Evolutionary conservation across 257 asterid genomes (phyloP).

Genomic region (Leptodermis oblonga): DNA sequence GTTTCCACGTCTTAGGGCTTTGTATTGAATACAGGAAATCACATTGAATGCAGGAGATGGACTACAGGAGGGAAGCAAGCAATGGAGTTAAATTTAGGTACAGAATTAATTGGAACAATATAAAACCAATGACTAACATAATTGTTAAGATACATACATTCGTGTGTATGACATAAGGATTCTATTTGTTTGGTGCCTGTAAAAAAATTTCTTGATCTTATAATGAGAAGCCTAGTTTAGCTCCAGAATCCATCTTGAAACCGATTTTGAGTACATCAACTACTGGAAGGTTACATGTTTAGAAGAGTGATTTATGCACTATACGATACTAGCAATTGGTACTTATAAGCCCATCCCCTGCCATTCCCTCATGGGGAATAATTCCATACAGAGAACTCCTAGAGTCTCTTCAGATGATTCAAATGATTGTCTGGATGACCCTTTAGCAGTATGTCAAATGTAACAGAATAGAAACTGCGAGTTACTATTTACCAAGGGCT

Average conservation of each 20-base stretch:
- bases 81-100: constrained; percentile 90
- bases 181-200: not conserved
- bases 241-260: not conserved
- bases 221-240: not conserved
- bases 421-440: not conserved
- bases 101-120: constrained; percentile 12
- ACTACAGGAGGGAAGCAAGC: constrained; percentile 76
- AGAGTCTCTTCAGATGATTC: not conserved
- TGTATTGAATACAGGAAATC: constrained; percentile 97
- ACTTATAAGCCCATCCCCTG: not conserved
- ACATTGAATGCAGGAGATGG: constrained; percentile 99
- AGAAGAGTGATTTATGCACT: not conserved
- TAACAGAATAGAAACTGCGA: not conserved
- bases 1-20: constrained; percentile 66
- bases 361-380: not conserved
- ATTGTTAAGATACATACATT: not conserved
- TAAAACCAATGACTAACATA: not conserved
- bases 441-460: not conserved
- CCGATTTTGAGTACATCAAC: not conserved
- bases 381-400: not conserved
- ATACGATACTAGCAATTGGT: not conserved
- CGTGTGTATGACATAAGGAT: not conserved
- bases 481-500: not conserved
- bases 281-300: not conserved
- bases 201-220: not conserved